Percentiles rank a stretch among this genome's conserved stretches.
phyloP scores from a whole-genome alignment of 1,139 yeast species.

The Diutina sp. region DNA sequence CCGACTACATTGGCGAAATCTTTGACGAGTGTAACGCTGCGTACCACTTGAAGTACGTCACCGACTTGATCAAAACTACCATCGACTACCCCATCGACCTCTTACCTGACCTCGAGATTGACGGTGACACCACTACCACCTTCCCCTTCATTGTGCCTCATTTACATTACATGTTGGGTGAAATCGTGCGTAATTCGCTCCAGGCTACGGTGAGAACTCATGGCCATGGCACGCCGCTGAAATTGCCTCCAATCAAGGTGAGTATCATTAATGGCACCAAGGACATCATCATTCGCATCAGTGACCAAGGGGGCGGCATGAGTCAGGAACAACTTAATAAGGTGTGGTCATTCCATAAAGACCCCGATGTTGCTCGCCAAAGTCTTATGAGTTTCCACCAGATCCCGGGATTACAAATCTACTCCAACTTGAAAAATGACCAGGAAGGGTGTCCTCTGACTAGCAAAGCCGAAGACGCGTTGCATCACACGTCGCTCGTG shows the following conservation, averaged over 20 bases:
- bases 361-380: constrained; percentile 41
- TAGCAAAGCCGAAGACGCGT: constrained; percentile 5
- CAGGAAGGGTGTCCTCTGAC: constrained; percentile 6
- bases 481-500: constrained; percentile 23
- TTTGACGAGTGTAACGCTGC: constrained; percentile 67
- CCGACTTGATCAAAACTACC: constrained; percentile 33
- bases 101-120: constrained; percentile 65
- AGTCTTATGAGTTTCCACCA: constrained; percentile 53
- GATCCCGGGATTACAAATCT: constrained; percentile 44
- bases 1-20: constrained; percentile 76
- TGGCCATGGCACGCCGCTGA: constrained; percentile 13
- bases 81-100: constrained; percentile 41
- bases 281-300: constrained; percentile 61
- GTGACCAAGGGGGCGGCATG: constrained; percentile 88
- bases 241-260: constrained; percentile 59
- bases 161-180: constrained; percentile 75
- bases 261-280: constrained; percentile 57
- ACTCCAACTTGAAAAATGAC: constrained; percentile 21
- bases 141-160: constrained; percentile 84
- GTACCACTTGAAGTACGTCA: constrained; percentile 44
- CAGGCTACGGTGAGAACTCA: constrained; percentile 58
- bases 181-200: constrained; percentile 69
- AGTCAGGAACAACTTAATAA: constrained; percentile 41
- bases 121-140: constrained; percentile 48
- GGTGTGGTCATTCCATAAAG: constrained; percentile 79